Evolutionary conservation across 1,139 yeast species (phyloP).

Genomic region (Meyerozyma carpophila): DNA sequence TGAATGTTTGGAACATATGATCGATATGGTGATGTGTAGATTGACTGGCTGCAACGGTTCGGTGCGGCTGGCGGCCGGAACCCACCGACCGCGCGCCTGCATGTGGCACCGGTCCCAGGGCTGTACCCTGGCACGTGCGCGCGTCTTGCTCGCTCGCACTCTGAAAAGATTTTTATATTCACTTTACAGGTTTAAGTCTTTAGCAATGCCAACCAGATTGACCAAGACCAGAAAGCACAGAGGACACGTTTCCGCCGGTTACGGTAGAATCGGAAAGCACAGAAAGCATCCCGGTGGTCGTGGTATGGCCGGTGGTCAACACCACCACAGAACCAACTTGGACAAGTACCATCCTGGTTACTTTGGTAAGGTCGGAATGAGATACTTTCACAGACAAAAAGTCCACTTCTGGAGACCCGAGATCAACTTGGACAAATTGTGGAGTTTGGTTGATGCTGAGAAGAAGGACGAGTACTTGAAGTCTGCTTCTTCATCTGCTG

Average conservation of each 20-base stretch:
- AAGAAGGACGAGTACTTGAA: constrained; percentile 93
- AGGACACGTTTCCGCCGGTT: constrained; percentile 99
- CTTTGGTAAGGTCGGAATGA: constrained; percentile 99
- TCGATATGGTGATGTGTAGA: too few species aligned
- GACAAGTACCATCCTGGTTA: constrained; percentile 99
- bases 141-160: constrained; percentile 1
- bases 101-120: background rate
- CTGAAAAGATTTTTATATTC: constrained; percentile 12
- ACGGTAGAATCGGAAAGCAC: constrained; percentile 99
- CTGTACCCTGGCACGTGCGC: constrained; percentile 7
- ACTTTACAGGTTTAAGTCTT: constrained; percentile 13
- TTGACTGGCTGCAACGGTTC: background rate
- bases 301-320: constrained; percentile 99
- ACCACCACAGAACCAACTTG: constrained; percentile 99
- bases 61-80: background rate
- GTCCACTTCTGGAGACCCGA: constrained; percentile 98
- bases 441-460: constrained; percentile 94
- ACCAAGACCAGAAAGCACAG: constrained; percentile 99
- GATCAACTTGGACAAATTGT: constrained; percentile 96
- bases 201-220: constrained; percentile 96
- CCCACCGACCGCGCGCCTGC: background rate
- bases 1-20: too few species aligned
- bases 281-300: constrained; percentile 99
- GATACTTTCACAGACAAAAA: constrained; percentile 98
- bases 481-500: constrained; percentile 81